Percentiles rank a stretch among this genome's conserved stretches.
Conservation (phyloP, 1,284 basidiomycete genomes). For the Pyrrhoderma noxium region DNA sequence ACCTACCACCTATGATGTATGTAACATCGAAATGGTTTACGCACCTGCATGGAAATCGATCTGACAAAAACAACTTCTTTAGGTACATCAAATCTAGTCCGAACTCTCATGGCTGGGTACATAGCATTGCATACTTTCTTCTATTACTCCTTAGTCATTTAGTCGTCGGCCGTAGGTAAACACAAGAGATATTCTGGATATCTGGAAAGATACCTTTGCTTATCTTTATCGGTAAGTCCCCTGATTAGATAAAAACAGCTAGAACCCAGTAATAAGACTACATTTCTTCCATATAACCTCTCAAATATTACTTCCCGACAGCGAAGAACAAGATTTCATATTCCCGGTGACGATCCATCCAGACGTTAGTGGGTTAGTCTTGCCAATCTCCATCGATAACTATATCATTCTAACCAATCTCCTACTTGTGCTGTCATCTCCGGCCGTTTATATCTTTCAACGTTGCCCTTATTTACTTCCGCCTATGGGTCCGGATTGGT, state of each 20-base stretch:
- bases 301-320: conserved; percentile 21
- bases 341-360: conserved; percentile 76
- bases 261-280: neutral
- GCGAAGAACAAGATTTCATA: conserved; percentile 65
- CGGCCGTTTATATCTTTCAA: neutral
- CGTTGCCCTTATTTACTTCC: neutral
- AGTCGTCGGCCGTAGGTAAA: conserved; percentile 48
- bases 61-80: neutral
- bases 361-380: conserved; percentile 61
- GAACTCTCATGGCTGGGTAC: conserved; percentile 65
- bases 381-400: conserved; percentile 19
- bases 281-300: neutral
- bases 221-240: conserved; percentile 51
- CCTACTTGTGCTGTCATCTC: neutral
- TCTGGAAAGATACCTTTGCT: conserved; percentile 72
- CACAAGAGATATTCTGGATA: conserved; percentile 57
- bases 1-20: conserved; percentile 66
- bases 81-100: conserved; percentile 60
- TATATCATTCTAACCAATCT: no score
- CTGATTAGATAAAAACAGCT: conserved; percentile 2
- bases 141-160: neutral
- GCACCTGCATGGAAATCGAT: no score
- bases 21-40: conserved; percentile 12
- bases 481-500: no score
- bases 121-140: neutral